Evolutionary conservation across 2,329 filamentous ascomycete species (phyloP).

Genomic region (Domatiomyces catenatus): DNA sequence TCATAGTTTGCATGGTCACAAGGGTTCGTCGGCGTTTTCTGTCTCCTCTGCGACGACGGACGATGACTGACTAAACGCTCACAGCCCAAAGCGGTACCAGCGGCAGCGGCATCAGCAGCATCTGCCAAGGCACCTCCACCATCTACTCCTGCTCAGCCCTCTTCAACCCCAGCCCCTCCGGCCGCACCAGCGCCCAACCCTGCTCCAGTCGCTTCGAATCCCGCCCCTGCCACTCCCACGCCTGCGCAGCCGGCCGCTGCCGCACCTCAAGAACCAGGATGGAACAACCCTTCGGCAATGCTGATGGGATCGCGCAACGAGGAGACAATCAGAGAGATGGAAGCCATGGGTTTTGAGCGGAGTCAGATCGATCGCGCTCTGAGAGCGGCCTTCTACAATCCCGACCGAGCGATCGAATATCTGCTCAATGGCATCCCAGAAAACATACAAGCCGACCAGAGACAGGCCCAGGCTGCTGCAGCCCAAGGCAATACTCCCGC

Average conservation of each 20-base stretch:
- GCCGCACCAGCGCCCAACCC: conserved; percentile 35
- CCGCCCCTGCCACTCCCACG: conserved; percentile 33
- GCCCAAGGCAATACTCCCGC: conserved; percentile 23
- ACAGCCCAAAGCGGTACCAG: conserved; percentile 55
- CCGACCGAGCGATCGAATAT: conserved; percentile 93
- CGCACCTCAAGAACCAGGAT: conserved; percentile 32
- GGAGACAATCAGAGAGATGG: conserved; percentile 78
- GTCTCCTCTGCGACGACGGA: not conserved
- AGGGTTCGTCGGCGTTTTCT: conserved; percentile 50
- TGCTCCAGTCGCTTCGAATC: conserved; percentile 43
- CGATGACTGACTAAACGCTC: conserved; percentile 2
- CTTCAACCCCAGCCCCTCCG: conserved; percentile 31
- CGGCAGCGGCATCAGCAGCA: conserved; percentile 21
- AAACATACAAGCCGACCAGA: conserved; percentile 57
- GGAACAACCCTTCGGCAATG: conserved; percentile 65
- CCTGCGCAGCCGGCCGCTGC: conserved; percentile 32
- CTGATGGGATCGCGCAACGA: conserved; percentile 71
- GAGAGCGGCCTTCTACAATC: conserved; percentile 93
- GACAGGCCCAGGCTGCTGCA: conserved; percentile 25
- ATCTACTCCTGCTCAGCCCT: conserved; percentile 33
- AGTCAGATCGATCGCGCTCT: conserved; percentile 82
- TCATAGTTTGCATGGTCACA: conserved; percentile 95
- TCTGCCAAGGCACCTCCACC: conserved; percentile 35
- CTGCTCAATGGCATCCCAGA: conserved; percentile 86
- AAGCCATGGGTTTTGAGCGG: conserved; percentile 89